Evolutionary conservation across 2,329 filamentous ascomycete genomes (phyloP), one percentile per base, ranked within the genome.

Genomic region (Aspergillus sp.): DNA sequence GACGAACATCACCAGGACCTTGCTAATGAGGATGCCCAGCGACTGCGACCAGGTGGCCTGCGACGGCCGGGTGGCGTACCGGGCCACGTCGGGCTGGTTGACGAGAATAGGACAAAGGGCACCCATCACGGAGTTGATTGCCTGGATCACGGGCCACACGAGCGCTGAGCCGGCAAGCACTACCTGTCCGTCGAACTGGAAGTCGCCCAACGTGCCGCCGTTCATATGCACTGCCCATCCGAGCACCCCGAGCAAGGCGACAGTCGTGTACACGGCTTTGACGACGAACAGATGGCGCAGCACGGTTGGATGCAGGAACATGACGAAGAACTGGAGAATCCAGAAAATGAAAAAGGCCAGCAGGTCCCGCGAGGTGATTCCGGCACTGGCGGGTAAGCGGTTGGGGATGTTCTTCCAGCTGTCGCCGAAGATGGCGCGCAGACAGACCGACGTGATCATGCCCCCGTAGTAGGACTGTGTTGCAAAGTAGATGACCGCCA

Each of bases 51-150:
- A 68, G 1, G 61, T 67, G 6, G 59, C 62, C 43, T 65, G 61
- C n/a, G 53, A 47, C 2, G 63, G 64, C 1, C 52, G 49, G 3
- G 47, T 55, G 2, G 65, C 65, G 46, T 76, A 76, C 2, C 73
- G 67, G 1, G 74, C 68, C 20, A 76, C 64, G 54, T 76, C 74
- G 13, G 75, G 71, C 47, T 75, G 72, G 50, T 75, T 75, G 43
- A 75, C 64, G 52, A 58, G 62, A 51, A 74, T 67, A 1, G 71
- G 71, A 6, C 73, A 74, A 2, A 75, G 65, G 2, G 70, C 73
- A 34, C 74, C 67, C 32, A 76, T 68, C n/a, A n/a, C n/a, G n/a
- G 69, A 68, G 52, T 76, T 76, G 55, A 76, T 74, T 3, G 71
- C 73, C 25, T 63, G 64, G 59, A 76, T 47, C 49, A 52, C 47